Evolutionary conservation across 768 basidiomycete species (phyloP).

Genomic region (Exidia glandulosa): DNA sequence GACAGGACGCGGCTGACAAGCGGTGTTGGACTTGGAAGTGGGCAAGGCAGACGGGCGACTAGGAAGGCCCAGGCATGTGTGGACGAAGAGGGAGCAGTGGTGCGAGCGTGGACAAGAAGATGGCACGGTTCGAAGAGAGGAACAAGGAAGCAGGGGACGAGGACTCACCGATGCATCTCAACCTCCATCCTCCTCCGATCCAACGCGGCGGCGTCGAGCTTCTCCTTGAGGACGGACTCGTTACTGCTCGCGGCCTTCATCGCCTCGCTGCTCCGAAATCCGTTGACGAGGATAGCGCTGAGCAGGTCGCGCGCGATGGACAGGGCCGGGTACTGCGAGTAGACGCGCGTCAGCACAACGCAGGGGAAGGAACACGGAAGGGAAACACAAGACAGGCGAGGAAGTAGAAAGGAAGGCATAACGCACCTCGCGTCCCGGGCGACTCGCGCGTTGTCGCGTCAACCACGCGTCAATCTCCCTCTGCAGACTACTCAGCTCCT

Average conservation of each 20-base stretch:
- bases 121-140: background rate
- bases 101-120: no score
- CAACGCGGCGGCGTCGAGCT: conserved; percentile 54
- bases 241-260: conserved; percentile 52
- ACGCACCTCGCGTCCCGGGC: conserved; percentile 50
- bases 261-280: conserved; percentile 67
- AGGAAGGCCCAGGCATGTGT: no score
- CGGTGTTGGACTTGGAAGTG: no score
- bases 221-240: conserved; percentile 51
- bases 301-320: conserved; percentile 66
- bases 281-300: conserved; percentile 74
- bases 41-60: no score
- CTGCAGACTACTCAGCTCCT: conserved; percentile 69
- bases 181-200: conserved; percentile 49
- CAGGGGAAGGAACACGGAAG: no score
- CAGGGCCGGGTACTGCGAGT: conserved; percentile 48
- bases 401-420: conserved; percentile 7
- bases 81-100: no score
- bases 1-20: no score
- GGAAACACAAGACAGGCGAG: background rate
- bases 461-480: conserved; percentile 74
- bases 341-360: background rate
- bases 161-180: conserved; percentile 59
- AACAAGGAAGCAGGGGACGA: background rate
- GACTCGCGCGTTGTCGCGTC: conserved; percentile 38